Evolutionary conservation across 257 asterid species (phyloP).

Genomic region (Parsonsia alboflavescens): DNA sequence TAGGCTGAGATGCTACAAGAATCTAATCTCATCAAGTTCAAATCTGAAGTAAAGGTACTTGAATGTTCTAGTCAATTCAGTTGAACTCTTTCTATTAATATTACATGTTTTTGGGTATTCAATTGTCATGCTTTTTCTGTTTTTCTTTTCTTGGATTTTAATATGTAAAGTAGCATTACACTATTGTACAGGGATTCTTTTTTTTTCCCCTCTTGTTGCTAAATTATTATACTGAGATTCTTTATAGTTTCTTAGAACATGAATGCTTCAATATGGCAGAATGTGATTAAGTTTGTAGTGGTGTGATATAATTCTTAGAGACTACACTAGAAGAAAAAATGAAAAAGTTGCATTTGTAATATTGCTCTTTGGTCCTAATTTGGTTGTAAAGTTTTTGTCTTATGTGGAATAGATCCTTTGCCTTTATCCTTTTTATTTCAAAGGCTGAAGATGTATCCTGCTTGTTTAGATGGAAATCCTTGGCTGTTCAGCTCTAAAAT

Average conservation of each 20-base stretch:
- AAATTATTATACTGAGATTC: background rate
- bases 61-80: background rate
- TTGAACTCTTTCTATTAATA: background rate
- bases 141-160: background rate
- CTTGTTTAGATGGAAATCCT: background rate
- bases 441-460: background rate
- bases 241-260: too few species aligned
- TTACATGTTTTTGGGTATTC: background rate
- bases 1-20: conserved; percentile 47
- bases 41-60: conserved; percentile 52
- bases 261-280: background rate
- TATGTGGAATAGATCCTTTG: background rate
- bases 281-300: background rate
- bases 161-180: background rate
- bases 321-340: background rate
- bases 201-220: too few species aligned
- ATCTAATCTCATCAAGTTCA: conserved; percentile 46
- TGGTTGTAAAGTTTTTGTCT: background rate
- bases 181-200: background rate
- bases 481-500: background rate
- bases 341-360: background rate
- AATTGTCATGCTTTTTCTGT: background rate
- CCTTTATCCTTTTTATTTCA: background rate
- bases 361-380: background rate
- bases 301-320: background rate